phyloP scores from a whole-genome alignment of 2,329 filamentous ascomycete species.

The Rhinocladiella similis region DNA sequence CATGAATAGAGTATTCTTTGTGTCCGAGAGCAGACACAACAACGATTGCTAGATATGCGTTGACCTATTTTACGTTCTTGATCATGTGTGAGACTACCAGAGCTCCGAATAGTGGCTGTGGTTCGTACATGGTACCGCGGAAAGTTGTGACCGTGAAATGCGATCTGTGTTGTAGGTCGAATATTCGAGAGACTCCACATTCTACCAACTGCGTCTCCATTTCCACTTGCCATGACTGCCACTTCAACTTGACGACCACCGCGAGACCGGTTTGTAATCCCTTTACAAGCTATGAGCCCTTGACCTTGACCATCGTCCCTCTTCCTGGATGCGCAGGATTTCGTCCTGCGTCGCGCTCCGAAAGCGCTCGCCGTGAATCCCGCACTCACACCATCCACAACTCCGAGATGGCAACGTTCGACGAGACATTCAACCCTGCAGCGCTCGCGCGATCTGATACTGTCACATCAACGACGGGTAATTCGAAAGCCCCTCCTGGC shows the following conservation, averaged over 20 bases:
- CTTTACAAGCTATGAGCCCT: not conserved
- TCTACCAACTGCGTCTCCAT: not conserved
- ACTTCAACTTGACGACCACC: not conserved
- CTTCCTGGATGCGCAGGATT: slow-evolving; percentile 5
- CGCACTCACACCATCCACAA: not conserved
- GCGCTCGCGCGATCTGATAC: slow-evolving; percentile 33
- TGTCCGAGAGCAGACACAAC: not conserved
- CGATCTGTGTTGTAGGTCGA: slow-evolving; percentile 3
- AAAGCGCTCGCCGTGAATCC: slow-evolving; percentile 1
- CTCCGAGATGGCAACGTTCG: slow-evolving; percentile 27
- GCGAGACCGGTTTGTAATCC: too few species aligned
- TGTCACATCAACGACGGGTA: slow-evolving; percentile 20
- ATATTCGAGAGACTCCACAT: too few species aligned
- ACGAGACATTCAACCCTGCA: slow-evolving; percentile 36
- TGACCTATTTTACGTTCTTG: not conserved
- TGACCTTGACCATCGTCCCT: not conserved
- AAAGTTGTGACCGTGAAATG: too few species aligned
- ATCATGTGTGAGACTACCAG: not conserved
- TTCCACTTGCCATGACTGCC: not conserved
- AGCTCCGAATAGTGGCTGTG: too few species aligned
- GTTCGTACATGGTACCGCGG: too few species aligned
- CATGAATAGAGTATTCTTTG: too few species aligned
- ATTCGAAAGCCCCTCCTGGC: slow-evolving; percentile 19
- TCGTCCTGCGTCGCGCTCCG: not conserved
- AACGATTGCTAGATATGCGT: not conserved